phyloP scores from a whole-genome alignment of 495 filamentous ascomycete species.

The Massariosphaeria phaeospora region DNA sequence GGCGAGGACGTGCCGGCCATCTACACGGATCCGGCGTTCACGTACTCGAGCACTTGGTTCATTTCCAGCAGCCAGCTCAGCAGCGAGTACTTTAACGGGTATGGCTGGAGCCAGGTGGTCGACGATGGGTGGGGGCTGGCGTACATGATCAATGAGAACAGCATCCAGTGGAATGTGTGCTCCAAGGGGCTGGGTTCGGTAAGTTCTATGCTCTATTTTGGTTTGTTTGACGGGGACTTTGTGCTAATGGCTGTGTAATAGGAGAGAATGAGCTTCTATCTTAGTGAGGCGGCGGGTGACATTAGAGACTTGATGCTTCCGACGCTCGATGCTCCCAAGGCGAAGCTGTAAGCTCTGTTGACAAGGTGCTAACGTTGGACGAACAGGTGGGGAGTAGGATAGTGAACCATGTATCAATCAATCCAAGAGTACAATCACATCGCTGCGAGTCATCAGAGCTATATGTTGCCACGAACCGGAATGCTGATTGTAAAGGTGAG shows the following conservation, averaged over 20 bases:
- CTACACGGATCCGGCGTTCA: slow-evolving; percentile 79
- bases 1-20: slow-evolving; percentile 77
- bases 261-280: slow-evolving; percentile 88
- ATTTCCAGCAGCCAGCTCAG: slow-evolving; percentile 83
- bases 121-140: slow-evolving; percentile 96
- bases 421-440: no score
- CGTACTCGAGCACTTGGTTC: slow-evolving; percentile 85
- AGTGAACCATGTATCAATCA: no score
- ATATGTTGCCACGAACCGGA: no score
- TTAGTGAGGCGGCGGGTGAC: slow-evolving; percentile 89
- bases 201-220: slow-evolving; percentile 6
- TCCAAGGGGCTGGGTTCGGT: slow-evolving; percentile 80
- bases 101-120: slow-evolving; percentile 98
- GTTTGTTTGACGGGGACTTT: not conserved
- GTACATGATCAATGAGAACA: slow-evolving; percentile 99
- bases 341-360: slow-evolving; percentile 81
- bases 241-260: slow-evolving; percentile 20
- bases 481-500: no score
- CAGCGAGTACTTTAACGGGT: slow-evolving; percentile 97
- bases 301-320: slow-evolving; percentile 83
- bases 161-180: slow-evolving; percentile 97
- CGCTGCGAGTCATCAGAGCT: no score
- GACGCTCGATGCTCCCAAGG: slow-evolving; percentile 75
- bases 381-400: no score
- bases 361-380: no score